Base-by-base conservation (phyloP, 768 basidiomycete species). In the Punctularia strigosozonata region DNA sequence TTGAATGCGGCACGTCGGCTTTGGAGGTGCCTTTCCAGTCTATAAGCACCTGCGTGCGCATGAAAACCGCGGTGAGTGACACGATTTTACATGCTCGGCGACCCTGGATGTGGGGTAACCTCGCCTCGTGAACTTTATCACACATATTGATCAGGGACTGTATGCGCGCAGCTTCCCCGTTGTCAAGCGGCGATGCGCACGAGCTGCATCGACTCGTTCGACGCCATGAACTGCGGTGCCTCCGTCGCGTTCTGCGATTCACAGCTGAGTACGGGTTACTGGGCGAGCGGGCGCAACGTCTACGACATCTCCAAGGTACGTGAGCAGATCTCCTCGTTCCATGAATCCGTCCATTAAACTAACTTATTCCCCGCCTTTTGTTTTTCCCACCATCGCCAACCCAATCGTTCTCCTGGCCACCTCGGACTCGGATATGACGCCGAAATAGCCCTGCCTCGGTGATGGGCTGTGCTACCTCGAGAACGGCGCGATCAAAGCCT, bases 141-240 rank as follows among this genome's bases (percentile, higher is more conserved):
- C 6, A 36, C 12, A 8, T 36, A 28, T 14, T 20, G 17, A 6
- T 14, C 8, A n/a, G 19, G 23, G 15, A 14, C 22, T 13, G 17
- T 4, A 37, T 32, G 15, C 37, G 19, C 19, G 19, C 46, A 81
- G 78, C 63, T 86, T 17, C 77, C 81, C 17, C 72, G 76, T 34
- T 90, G 86, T 54, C 60, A 75, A 46, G 65, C 64, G 43, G 65
- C 65, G 25, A 65, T 81, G 53, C 57, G 65, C n/a, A 54, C 64
- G 31, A 62, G 62, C 32, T 89, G 85, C 45, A 64, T 85, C 22
- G 69, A 84, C 40, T 60, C 60, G 13, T 78, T 78, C 45, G 83
- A 90, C 53, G 56, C 63, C 17, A 74, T 80, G 25, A 64, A 71
- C 42, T 89, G 86, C 48, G 60, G 57, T n/a, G 78, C 77, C 10